Base-by-base conservation (phyloP, 73 alveolate species). In the Paramecium caudatum region DNA sequence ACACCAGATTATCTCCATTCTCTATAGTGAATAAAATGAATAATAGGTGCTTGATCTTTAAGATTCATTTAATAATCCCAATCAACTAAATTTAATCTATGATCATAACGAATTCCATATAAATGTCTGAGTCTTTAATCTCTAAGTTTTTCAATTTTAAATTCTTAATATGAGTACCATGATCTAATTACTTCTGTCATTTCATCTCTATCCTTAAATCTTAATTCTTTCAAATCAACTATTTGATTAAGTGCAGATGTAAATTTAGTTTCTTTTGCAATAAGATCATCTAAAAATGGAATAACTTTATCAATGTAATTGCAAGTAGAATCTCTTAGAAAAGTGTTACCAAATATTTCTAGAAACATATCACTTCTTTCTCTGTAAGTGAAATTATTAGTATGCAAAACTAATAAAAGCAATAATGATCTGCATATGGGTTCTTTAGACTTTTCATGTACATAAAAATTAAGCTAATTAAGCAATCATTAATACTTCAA, bases 1-100 rank as follows among this genome's bases (percentile, higher is more conserved):
- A 98, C 94, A 9, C 99, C 99, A 82, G 93, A 95, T 92, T 96
- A 91, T 93, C 99, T 95, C 98, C 99, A 98, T 70, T 95, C 97
- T 84, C 86, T 95, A 92, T 97, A 98, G 82, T 95, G 97, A 41
- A 93, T 74, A 85, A 85, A 70, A 83, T 96, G 95, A 33, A 96
- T 91, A 37, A 91, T 94, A 0, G 98, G 98, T 5, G 99, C 97
- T 25, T 25, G 34, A 34, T 74, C 88, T 84, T 97, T 97, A 41
- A 94, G 61, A 61, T 91, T 91, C 96, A 97, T 95, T 68, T 95
- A 70, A 91, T 91, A 98, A 91, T 97, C 99, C 99, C 99, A 98
- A 93, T 98, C 99, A 39, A 91, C 83, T 63, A 94, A 61, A 90
- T 98, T 98, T 85, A 82, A 92, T 47, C 99, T 91, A 92, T 88